Conservation (phyloP, 768 basidiomycete genomes). For the Podaxis sp. region DNA sequence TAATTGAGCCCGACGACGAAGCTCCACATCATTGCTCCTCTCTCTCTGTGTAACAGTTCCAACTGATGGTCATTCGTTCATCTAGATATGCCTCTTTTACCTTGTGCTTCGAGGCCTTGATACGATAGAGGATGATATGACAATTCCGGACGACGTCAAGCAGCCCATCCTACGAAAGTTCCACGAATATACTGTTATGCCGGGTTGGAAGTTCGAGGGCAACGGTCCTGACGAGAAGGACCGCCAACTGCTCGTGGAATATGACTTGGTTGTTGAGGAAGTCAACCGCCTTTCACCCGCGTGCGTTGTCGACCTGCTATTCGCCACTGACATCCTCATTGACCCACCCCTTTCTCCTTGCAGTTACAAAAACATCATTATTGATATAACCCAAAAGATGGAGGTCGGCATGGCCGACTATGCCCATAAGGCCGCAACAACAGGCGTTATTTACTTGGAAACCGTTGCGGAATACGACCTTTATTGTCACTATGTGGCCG, state of each 20-base stretch:
- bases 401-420: constrained; percentile 94
- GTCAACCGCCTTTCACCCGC: constrained; percentile 62
- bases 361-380: constrained; percentile 77
- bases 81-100: constrained; percentile 91
- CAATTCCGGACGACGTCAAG: constrained; percentile 82
- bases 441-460: constrained; percentile 66
- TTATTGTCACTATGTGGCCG: constrained; percentile 98
- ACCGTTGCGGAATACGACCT: constrained; percentile 88
- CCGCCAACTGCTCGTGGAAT: constrained; percentile 79
- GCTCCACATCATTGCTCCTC: neutral
- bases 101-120: constrained; percentile 92
- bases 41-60: neutral
- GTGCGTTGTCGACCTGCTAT: constrained; percentile 38
- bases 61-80: constrained; percentile 2
- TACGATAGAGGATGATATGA: constrained; percentile 99
- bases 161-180: constrained; percentile 83
- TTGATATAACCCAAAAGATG: constrained; percentile 87
- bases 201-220: constrained; percentile 85
- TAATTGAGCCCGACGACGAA: neutral
- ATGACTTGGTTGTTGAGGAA: constrained; percentile 78
- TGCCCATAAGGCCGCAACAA: constrained; percentile 75
- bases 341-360: constrained; percentile 11
- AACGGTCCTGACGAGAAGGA: constrained; percentile 89
- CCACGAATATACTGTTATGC: constrained; percentile 72
- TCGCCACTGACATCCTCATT: neutral